phyloP scores from a whole-genome alignment of 164 flowering plant species.

The Piper betle region DNA sequence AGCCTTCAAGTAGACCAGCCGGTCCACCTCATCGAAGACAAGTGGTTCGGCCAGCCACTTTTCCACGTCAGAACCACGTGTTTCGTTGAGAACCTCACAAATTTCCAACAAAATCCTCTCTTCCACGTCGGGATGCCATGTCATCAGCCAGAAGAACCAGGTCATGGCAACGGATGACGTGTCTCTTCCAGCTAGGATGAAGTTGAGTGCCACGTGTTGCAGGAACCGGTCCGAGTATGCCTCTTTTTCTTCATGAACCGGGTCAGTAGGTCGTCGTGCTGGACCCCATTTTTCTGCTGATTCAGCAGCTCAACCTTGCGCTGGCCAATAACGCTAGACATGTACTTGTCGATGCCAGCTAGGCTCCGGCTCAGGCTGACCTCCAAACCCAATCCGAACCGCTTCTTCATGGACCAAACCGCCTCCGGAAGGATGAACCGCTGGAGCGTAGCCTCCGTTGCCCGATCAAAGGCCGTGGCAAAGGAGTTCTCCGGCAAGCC shows the following conservation, averaged over 20 bases:
- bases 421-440: slow-evolving; percentile 44
- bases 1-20: slow-evolving; percentile 58
- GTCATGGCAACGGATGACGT: slow-evolving; percentile 80
- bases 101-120: slow-evolving; percentile 36
- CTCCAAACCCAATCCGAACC: slow-evolving; percentile 50
- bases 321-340: slow-evolving; percentile 30
- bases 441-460: slow-evolving; percentile 55
- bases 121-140: slow-evolving; percentile 45
- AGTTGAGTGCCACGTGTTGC: slow-evolving; percentile 62
- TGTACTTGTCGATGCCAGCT: slow-evolving; percentile 26
- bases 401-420: slow-evolving; percentile 44
- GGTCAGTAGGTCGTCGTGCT: slow-evolving; percentile 38
- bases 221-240: slow-evolving; percentile 33
- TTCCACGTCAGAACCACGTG: slow-evolving; percentile 36
- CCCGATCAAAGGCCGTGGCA: slow-evolving; percentile 45
- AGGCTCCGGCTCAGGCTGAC: slow-evolving; percentile 30
- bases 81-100: slow-evolving; percentile 31
- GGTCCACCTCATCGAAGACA: slow-evolving; percentile 61
- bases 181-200: slow-evolving; percentile 86
- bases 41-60: slow-evolving; percentile 47
- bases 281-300: slow-evolving; percentile 13
- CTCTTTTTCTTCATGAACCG: slow-evolving; percentile 31
- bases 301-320: slow-evolving; percentile 42
- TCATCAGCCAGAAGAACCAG: slow-evolving; percentile 78
- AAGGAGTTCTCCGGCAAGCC: slow-evolving; percentile 47